Evolutionary conservation across 2,329 filamentous ascomycete species (phyloP), one percentile per base, ranked within the genome.

Genomic region (Xylaria sp.): DNA sequence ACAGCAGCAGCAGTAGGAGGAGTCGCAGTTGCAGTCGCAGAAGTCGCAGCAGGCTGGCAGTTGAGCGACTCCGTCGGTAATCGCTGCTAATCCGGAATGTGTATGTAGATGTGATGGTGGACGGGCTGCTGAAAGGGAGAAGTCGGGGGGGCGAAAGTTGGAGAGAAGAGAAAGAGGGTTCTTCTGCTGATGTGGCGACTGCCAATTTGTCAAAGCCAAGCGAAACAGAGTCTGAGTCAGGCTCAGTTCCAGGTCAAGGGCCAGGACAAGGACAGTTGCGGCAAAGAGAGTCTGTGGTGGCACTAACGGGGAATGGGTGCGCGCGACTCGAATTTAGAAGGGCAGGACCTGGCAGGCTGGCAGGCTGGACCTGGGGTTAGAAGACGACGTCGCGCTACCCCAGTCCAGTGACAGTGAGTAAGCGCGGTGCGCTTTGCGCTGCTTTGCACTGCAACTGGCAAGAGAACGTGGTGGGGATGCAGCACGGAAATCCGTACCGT

Each of bases 151-250:
- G 58, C 58, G 59, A 64, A 30, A 16, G 56, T 62, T 62, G 60
- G 61, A 63, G 63, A 63, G 37, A 13, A 30, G 61, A 63, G 61
- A 69, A 57, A 63, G 59, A 69, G 65, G 63, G 59, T 60, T 59
- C 52, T 50, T 52, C 52, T 59, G 69, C 61, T 72, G 70, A 72
- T 72, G 70, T 72, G 70, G 70, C 70, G 66, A 67, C 69, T 61
- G 67, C 69, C 69, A 63, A 66, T 66, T 66, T 66, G 65, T 65
- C 65, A 64, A 70, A 67, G 69, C 64, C 69, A 68, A 71, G 69
- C 69, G 67, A 71, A 70, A 71, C 69, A 66, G 64, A 68, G 66
- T 70, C 68, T 69, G 70, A 72, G 69, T 72, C 70, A 71, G 69
- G 68, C 54, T 63, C 59, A 52, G 55, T 59, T 50, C 39, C 55